Evolutionary conservation across 2,329 filamentous ascomycete genomes (phyloP).

Genomic region (Alternaria viburni): DNA sequence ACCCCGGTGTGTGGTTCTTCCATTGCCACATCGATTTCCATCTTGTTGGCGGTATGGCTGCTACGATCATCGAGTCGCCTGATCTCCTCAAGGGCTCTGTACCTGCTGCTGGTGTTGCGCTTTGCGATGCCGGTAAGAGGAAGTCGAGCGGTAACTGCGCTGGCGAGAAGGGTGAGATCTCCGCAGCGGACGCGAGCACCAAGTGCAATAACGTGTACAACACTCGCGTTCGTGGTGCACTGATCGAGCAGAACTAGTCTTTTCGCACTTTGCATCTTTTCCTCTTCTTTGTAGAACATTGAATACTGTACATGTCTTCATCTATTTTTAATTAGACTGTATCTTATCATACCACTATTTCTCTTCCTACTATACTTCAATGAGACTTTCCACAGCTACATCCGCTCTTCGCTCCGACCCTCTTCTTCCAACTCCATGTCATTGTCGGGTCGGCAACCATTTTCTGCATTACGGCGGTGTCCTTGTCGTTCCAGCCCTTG

Average conservation of each 20-base stretch:
- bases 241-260: background rate
- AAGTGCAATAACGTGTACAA: constrained; percentile 41
- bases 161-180: constrained; percentile 17
- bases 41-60: constrained; percentile 37
- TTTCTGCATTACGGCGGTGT: constrained; percentile 35
- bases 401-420: constrained; percentile 27
- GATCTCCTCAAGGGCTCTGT: constrained; percentile 22
- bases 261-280: background rate
- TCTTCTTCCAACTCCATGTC: constrained; percentile 46
- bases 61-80: constrained; percentile 37
- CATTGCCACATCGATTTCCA: constrained; percentile 46
- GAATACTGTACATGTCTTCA: background rate
- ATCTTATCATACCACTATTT: background rate
- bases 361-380: background rate
- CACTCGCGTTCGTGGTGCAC: constrained; percentile 4
- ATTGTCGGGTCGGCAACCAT: constrained; percentile 36
- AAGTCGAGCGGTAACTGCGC: constrained; percentile 32
- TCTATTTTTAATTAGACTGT: background rate
- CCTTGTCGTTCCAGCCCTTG: constrained; percentile 37
- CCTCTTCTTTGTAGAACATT: background rate
- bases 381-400: constrained; percentile 24
- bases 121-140: constrained; percentile 16
- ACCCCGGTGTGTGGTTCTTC: constrained; percentile 55
- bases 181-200: constrained; percentile 17
- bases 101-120: constrained; percentile 11